Evolutionary conservation across 495 filamentous ascomycete species (phyloP), one percentile per base, ranked within the genome.

Genomic region (Neurospora sp.): DNA sequence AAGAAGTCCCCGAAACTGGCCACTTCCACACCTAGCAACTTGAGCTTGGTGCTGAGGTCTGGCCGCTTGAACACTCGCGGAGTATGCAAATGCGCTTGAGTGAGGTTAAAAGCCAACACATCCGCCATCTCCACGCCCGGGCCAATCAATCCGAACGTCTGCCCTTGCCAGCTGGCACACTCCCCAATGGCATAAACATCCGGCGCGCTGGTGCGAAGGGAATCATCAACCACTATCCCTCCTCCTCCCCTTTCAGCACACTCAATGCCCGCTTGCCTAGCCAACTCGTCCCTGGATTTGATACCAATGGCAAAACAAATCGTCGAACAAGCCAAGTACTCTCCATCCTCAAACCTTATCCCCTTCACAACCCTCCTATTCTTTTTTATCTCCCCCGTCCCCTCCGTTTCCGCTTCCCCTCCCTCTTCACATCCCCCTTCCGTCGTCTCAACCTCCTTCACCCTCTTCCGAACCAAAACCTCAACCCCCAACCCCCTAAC

Each of bases 1-100:
- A 98, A 98, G 84, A 96, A 98, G 78, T 98, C 95, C 1, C 95
- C 95, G 77, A 97, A 98, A 76, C 92, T 95, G 40, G 95, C 95
- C 2, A 98, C 95, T 75, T 97, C 94, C 3, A 97, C 95, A 1
- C 95, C 95, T 1, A 98, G 85, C 0, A 98, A 84, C 84, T 98
- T 98, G 8, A 98, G 81, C 79, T 97, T 98, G 0, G 95, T 98
- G 82, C 94, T 97, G 20, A 98, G 84, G 77, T 98, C 94, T 0
- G 95, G 95, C 31, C 91, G 85, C 74, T 93, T 93, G 85, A 96
- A 97, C 70, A 85, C 82, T 71, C 90, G 86, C 4, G 88, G 88
- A 7, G 88, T 77, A 74, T 96, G 91, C 0, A 87, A 85, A 78
- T 91, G 90, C 3, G 92, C 88, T 79, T 97, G 91, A 10, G 94